Evolutionary conservation across 345 rosid genomes (phyloP).

Genomic region (Pistacia vera): DNA sequence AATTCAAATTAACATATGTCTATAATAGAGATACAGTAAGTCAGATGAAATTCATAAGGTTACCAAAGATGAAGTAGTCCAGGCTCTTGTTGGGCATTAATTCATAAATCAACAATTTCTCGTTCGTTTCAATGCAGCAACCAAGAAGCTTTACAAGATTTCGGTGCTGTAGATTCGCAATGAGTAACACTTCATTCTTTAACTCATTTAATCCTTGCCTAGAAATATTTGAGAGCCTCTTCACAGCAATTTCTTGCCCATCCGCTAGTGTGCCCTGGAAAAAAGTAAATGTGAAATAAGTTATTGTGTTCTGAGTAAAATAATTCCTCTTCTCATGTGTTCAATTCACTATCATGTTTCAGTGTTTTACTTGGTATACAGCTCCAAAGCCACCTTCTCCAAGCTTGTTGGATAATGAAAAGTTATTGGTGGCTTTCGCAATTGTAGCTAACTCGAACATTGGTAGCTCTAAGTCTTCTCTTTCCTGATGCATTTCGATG

Average conservation of each 20-base stretch:
- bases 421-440: conserved; percentile 26
- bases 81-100: conserved; percentile 38
- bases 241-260: conserved; percentile 29
- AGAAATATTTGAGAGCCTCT: conserved; percentile 24
- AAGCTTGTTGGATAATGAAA: conserved; percentile 20
- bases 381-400: conserved; percentile 45
- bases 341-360: neutral
- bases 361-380: conserved; percentile 25
- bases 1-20: neutral
- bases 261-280: conserved; percentile 15
- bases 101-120: conserved; percentile 39
- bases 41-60: neutral
- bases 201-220: conserved; percentile 25
- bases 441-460: conserved; percentile 22
- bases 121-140: conserved; percentile 35
- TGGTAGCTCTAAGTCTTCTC: conserved; percentile 27
- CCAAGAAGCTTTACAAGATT: conserved; percentile 48
- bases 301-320: neutral
- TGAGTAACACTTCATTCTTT: neutral
- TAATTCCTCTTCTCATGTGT: neutral
- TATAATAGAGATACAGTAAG: neutral
- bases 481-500: neutral
- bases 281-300: neutral
- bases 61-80: conserved; percentile 37
- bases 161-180: conserved; percentile 39